These are phyloP conservation scores for Aureobasidium mangrovei DNA, from an alignment of 2,329 filamentous ascomycete species.

Conservation along the genomic window DNA sequence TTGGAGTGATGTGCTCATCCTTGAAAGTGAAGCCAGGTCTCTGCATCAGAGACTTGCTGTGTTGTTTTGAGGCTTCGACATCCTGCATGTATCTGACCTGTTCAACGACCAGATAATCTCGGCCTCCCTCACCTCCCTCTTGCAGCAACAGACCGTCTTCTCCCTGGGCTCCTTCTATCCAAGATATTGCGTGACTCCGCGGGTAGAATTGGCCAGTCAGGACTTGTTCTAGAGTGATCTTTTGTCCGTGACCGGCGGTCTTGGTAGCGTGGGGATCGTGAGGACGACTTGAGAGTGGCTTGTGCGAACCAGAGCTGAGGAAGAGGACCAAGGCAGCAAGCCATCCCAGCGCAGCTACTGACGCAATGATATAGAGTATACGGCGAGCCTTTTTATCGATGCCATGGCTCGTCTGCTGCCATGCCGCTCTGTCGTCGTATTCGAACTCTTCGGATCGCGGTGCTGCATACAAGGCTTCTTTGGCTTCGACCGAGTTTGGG, in stretches of 20 bases:
- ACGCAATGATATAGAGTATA: slow-evolving; percentile 51
- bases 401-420: slow-evolving; percentile 29
- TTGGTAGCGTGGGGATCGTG: slow-evolving; percentile 61
- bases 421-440: slow-evolving; percentile 41
- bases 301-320: slow-evolving; percentile 56
- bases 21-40: slow-evolving; percentile 52
- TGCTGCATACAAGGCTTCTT: slow-evolving; percentile 35
- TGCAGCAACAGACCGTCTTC: slow-evolving; percentile 83
- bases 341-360: slow-evolving; percentile 59
- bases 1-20: slow-evolving; percentile 47
- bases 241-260: slow-evolving; percentile 57
- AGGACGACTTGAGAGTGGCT: slow-evolving; percentile 52
- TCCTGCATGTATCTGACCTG: slow-evolving; percentile 58
- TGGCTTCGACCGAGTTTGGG: slow-evolving; percentile 36
- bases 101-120: slow-evolving; percentile 76
- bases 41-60: slow-evolving; percentile 68
- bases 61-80: slow-evolving; percentile 34
- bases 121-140: slow-evolving; percentile 48
- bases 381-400: slow-evolving; percentile 60
- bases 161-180: slow-evolving; percentile 65
- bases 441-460: slow-evolving; percentile 37
- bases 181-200: slow-evolving; percentile 58
- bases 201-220: slow-evolving; percentile 57
- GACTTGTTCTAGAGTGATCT: slow-evolving; percentile 64
- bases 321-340: slow-evolving; percentile 58